Conservation (phyloP, 768 basidiomycete genomes). For the Trametes villosa region DNA sequence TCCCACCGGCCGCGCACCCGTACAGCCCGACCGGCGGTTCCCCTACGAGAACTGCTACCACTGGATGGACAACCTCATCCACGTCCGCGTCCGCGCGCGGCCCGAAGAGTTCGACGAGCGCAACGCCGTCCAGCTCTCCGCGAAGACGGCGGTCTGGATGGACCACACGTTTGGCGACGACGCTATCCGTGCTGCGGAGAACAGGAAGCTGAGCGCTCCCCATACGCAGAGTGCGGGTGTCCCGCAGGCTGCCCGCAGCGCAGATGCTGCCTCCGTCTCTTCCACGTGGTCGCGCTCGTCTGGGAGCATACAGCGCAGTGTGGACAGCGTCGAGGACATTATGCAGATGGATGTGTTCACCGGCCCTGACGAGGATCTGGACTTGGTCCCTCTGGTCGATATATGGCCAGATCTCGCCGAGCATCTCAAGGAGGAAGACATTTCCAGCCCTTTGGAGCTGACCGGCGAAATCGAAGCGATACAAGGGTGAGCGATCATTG, state of each 20-base stretch:
- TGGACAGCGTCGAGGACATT: not conserved
- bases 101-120: not conserved
- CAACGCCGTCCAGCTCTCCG: not conserved
- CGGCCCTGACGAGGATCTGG: not conserved
- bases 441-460: not conserved
- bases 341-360: not conserved
- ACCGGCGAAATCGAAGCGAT: not conserved
- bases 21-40: not conserved
- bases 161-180: too few relatives aligned
- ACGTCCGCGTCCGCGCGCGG: not conserved
- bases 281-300: too few relatives aligned
- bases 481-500: too few relatives aligned
- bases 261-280: too few relatives aligned
- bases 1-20: not conserved
- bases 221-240: too few relatives aligned
- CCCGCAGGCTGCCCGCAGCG: too few relatives aligned
- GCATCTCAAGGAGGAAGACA: not conserved
- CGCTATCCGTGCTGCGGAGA: too few relatives aligned
- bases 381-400: not conserved
- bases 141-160: too few relatives aligned
- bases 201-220: too few relatives aligned
- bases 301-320: too few relatives aligned
- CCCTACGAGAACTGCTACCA: constrained; percentile 16
- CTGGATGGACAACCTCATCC: not conserved
- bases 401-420: not conserved